Percentiles rank a stretch among this genome's conserved stretches.
These are phyloP conservation scores for Ganoderma multipileum DNA, from an alignment of 1,284 basidiomycete genomes.

Conservation along the genomic window DNA sequence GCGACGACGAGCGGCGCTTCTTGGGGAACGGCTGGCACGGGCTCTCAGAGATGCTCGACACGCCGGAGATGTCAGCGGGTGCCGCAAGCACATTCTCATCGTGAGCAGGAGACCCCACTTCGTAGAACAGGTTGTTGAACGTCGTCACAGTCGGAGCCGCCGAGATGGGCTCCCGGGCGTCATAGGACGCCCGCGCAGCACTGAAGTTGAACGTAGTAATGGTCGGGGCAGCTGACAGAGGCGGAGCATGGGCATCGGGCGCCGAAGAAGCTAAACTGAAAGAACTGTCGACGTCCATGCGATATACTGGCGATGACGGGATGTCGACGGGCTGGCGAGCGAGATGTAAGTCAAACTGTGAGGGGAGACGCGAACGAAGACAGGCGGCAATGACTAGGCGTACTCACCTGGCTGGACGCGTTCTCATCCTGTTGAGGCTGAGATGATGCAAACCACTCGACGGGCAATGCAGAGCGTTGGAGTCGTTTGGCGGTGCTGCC, in stretches of 20 bases:
- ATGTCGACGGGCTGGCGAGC: conserved; percentile 34
- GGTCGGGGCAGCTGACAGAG: conserved; percentile 37
- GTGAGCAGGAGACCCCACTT: conserved; percentile 53
- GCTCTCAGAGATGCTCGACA: conserved; percentile 46
- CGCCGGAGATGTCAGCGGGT: conserved; percentile 24
- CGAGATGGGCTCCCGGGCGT: conserved; percentile 51
- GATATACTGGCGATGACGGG: conserved; percentile 51
- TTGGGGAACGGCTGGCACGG: conserved; percentile 55
- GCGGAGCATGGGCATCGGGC: conserved; percentile 28
- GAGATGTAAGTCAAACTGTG: conserved; percentile 25
- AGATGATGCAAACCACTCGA: conserved; percentile 59
- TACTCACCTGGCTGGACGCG: conserved; percentile 42
- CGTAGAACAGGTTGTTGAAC: conserved; percentile 69
- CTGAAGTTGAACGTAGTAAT: conserved; percentile 39
- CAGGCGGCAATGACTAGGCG: conserved; percentile 20
- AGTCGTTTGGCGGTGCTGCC: conserved; percentile 55
- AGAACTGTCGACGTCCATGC: conserved; percentile 78
- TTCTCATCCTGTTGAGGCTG: conserved; percentile 36
- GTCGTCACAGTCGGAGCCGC: conserved; percentile 57
- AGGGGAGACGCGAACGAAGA: neutral
- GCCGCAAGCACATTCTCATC: conserved; percentile 23
- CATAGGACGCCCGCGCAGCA: conserved; percentile 28
- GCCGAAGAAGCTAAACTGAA: conserved; percentile 37
- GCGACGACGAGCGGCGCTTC: conserved; percentile 76
- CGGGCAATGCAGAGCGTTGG: conserved; percentile 66